These are phyloP conservation scores for Tuber melanosporum DNA, from an alignment of 495 filamentous ascomycete species.

Conservation along the genomic window DNA sequence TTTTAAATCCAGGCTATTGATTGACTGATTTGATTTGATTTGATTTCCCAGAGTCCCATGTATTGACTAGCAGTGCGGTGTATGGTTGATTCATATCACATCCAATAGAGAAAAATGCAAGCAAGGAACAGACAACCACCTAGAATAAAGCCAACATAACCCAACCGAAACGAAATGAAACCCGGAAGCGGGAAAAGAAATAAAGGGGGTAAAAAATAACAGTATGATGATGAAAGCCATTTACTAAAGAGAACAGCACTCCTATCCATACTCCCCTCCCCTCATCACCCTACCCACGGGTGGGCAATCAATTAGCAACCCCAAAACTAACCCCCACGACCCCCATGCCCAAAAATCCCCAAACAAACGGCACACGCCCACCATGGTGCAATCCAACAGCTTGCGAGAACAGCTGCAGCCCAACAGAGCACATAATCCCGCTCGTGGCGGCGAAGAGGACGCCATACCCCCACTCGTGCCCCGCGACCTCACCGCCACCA, in stretches of 20 bases:
- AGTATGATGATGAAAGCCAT: neutral
- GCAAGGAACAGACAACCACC: neutral
- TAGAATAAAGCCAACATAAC: neutral
- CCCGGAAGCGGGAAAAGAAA: neutral
- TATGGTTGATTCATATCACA: neutral
- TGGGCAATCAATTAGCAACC: neutral
- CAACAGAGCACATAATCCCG: conserved; percentile 92
- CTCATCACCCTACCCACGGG: neutral
- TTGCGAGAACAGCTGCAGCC: conserved; percentile 81
- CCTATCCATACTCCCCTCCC: neutral
- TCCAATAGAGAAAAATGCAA: neutral
- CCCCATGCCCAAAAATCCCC: conserved; percentile 84
- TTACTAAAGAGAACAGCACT: neutral
- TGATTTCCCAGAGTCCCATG: neutral
- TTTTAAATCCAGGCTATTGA: neutral
- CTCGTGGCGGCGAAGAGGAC: conserved; percentile 75
- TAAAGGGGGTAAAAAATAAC: neutral
- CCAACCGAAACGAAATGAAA: neutral
- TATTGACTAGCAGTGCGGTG: neutral
- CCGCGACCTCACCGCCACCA: conserved; percentile 47
- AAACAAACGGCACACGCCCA: conserved; percentile 68
- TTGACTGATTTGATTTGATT: neutral
- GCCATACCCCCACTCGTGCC: conserved; percentile 71
- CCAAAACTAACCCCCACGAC: conserved; percentile 78
- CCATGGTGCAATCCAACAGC: conserved; percentile 74